Evolutionary conservation across 495 filamentous ascomycete genomes (phyloP), one percentile per base, ranked within the genome.

Genomic region (Trichoderma gamsii): DNA sequence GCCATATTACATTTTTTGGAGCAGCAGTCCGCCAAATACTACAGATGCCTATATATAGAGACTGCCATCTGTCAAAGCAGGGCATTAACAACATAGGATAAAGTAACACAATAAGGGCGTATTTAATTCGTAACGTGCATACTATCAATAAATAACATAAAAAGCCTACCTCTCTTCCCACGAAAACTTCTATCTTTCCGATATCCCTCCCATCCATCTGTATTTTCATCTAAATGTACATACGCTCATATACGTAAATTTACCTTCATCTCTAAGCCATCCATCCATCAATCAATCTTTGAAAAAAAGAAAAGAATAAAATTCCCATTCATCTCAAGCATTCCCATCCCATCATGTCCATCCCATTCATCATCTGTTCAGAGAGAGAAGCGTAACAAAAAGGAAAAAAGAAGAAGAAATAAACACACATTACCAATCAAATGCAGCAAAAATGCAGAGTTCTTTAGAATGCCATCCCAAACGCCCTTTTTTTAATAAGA

Each of bases 381-480:
- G 16, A 21, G 23, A 59, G 25, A 27, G 56, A 32, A 61, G 4
- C 4, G n/a, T 49, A 49, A 61, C 16, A 29, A 61, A 15, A 61
- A 61, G n/a, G 11, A 61, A 7, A 61, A 16, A 61, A 32, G 25
- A 61, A 6, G 16, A 29, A 61, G 32, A 61, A 1, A 61, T 15
- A 11, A 29, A 4, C n/a, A 49, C 13, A 61, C 23, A 61, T 29
- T 61, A 29, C 27, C 56, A 32, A 15, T 32, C 56, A 61, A 32
- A 61, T 61, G 56, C 56, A 61, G 56, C 56, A 61, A 52, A 52
- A 61, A 56, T 61, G 56, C 56, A 61, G 23, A 61, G 56, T 32
- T 61, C 23, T 61, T 61, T 13, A 61, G 56, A 61, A 61, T 61
- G 56, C 56, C 56, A 61, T 61, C 56, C 56, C 56, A 61, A 61